Conservation (phyloP, 257 asterid species). For the Rauvolfia tetraphylla region DNA sequence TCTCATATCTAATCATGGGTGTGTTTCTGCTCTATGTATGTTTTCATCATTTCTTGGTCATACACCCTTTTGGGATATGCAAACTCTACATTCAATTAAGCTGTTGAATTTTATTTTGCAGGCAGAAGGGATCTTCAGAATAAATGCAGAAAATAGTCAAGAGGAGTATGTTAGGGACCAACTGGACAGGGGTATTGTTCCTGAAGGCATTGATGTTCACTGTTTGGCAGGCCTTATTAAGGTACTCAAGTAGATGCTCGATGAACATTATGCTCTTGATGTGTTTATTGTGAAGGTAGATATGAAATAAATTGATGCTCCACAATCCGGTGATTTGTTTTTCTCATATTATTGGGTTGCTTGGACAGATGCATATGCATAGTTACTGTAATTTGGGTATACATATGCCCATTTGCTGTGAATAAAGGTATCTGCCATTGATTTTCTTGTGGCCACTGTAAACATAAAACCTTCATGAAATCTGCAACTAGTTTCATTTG, state of each 20-base stretch:
- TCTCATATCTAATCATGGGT: neutral
- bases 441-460: neutral
- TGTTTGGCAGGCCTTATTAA: slow-evolving; percentile 95
- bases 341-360: neutral
- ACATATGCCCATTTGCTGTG: neutral
- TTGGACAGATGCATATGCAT: neutral
- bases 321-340: neutral
- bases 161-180: slow-evolving; percentile 97
- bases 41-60: neutral
- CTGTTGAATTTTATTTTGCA: slow-evolving; percentile 32
- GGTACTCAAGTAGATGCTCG: slow-evolving; percentile 34
- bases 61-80: neutral
- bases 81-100: neutral
- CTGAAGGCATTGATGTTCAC: slow-evolving; percentile 90
- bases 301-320: neutral
- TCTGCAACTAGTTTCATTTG: neutral
- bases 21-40: neutral
- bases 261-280: neutral
- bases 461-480: neutral
- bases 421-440: neutral
- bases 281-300: neutral
- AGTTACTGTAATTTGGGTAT: neutral
- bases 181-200: slow-evolving; percentile 76
- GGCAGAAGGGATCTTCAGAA: slow-evolving; percentile 98
- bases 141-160: slow-evolving; percentile 91